Evolutionary conservation across 2,329 filamentous ascomycete species (phyloP), one percentile per base, ranked within the genome.

Genomic region (Fusarium chuoi): DNA sequence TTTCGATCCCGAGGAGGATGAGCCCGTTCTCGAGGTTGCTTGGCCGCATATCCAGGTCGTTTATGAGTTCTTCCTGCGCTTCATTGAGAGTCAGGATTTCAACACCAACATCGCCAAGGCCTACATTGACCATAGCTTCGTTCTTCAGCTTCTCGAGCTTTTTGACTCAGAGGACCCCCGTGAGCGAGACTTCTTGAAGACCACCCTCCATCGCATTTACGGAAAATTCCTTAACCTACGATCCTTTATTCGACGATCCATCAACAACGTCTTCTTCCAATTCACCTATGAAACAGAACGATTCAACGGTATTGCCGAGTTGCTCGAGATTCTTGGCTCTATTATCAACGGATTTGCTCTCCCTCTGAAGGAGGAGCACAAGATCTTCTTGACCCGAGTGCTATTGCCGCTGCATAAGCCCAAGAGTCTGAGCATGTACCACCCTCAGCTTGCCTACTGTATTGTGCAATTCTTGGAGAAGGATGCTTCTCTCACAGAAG

Each of bases 261-360:
- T 99, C 89, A 99, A 99, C 90, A 98, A 99, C 80, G 96, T 99
- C 78, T 99, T 99, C 86, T 99, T 99, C 89, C 96, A 99, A 81
- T 99, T 99, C 83, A 95, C 95, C 69, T 99, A 99, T 82, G 96
- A 99, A 84, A 99, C 96, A 8, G 96, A 99, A 84, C 90, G 96
- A 67, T 98, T 99, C 86, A 99, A 99, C 79, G 96, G 96, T 61
- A 98, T 99, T 79, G 96, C 96, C 7, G 96, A 99, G 83, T 87
- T 99, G 36, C 88, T 99, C 41, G 96, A 99, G 82, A 99, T 99
- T 76, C 87, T 99, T 58, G 96, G 96, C 36, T 98, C 96, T 74
- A 99, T 99, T 80, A 99, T 99, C 87, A 99, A 99, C 82, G 96
- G 96, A 51, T 99, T 99, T 81, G 96, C 96, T 28, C 86, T 99